Evolutionary conservation across 164 flowering plant genomes (phyloP).

Genomic region (Nymphaea thermarum): DNA sequence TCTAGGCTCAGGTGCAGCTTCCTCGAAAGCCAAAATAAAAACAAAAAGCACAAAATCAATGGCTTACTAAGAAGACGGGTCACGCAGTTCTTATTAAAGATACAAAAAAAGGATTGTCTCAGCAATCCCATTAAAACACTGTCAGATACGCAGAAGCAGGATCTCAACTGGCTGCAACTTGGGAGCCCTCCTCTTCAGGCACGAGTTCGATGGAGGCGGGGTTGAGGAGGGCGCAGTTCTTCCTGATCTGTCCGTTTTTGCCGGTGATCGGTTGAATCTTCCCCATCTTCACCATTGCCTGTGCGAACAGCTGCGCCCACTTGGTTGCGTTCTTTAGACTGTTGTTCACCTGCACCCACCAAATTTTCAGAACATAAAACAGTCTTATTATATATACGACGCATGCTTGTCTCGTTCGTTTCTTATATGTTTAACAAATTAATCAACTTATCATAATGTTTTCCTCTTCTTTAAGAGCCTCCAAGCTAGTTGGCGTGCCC

Average conservation of each 20-base stretch:
- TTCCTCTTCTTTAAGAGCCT: too few species aligned
- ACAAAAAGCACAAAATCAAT: too few species aligned
- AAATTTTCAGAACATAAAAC: not conserved
- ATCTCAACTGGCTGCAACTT: not conserved
- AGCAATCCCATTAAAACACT: too few species aligned
- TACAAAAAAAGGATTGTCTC: too few species aligned
- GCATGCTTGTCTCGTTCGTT: not conserved
- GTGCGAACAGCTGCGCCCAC: not conserved
- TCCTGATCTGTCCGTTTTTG: conserved; percentile 7
- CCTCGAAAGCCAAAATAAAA: too few species aligned
- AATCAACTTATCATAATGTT: too few species aligned
- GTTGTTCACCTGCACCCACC: not conserved
- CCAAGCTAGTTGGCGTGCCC: too few species aligned
- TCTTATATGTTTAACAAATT: too few species aligned
- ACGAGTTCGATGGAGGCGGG: not conserved
- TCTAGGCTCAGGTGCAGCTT: too few species aligned
- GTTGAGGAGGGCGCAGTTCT: conserved; percentile 3
- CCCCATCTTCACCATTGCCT: conserved; percentile 12
- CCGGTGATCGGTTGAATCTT: conserved; percentile 4
- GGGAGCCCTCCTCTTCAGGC: not conserved
- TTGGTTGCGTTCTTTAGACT: not conserved
- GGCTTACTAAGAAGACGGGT: too few species aligned
- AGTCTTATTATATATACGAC: not conserved
- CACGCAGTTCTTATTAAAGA: too few species aligned
- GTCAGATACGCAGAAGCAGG: too few species aligned